Evolutionary conservation across 164 flowering plant genomes (phyloP), one percentile per base, ranked within the genome.

Genomic region (Dillenia suffruticosa): DNA sequence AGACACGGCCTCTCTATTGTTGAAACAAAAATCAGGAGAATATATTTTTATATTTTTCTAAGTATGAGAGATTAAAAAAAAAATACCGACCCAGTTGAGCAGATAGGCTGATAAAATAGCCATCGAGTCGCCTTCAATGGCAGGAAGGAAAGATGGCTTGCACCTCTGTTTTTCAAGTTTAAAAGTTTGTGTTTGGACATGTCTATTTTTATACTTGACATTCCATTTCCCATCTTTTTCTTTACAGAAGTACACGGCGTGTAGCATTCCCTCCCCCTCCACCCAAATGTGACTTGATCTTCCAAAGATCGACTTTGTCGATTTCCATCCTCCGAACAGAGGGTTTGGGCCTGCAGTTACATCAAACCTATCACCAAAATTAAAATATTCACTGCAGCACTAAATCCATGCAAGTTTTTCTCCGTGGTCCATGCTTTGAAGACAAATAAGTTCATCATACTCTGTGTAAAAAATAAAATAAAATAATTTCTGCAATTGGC

Each of bases 101-200:
- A 67, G 15, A 16, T 16, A 10, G 17, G 60, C 51, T 49, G 61
- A 55, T 26, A 67, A 11, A 49, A 67, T 14, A 3, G 70, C 60
- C 44, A 32, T 44, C 61, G 70, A 40, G 9, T 54, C 44, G 44
- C 65, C 65, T 19, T 47, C 55, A 14, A 24, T 16, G 12, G 65
- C 61, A 15, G 65, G 70, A 68, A 68, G 70, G 56, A 68, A 68
- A 8, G 43, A 51, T 15, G 70, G 43, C 57, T 51, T 62, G 49
- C 51, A 57, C 1, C 44, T 62, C 19, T 55, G 49, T 45, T 61
- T 68, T 57, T 68, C 70, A 9, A 51, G 10, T 44, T 47, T 17
- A 50, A 61, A 24, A 9, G 70, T 49, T n/a, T 56, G 56, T 12
- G 61, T 17, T 44, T 68, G 51, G 19, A 62, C 46, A 51, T 50